Evolutionary conservation across 352 stramenopile genomes (phyloP), one percentile per base, ranked within the genome.

Genomic region (Globisporangium apiculatum): DNA sequence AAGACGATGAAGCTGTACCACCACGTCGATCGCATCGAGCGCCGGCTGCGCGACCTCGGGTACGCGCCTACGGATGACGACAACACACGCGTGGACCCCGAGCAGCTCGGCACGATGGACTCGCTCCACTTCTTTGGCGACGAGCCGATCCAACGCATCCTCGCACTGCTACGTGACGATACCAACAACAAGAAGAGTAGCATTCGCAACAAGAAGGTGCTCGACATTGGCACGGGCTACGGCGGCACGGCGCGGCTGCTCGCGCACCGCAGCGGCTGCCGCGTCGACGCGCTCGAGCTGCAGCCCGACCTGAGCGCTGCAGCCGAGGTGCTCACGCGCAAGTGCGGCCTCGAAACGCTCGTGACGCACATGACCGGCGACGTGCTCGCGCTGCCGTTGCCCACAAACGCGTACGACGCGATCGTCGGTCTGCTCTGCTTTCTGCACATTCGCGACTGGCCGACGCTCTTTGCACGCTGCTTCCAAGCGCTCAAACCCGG

Each of bases 201-300:
- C 46, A 15, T 15, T 10, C 0, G 10, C 7, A 15, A 18, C 15
- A 72, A 66, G 36, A 62, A 50, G 14, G 86, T 97, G 52, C 71
- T 97, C 49, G 89, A 97, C 64, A 83, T 97, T 45, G 91, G 89
- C 54, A 91, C 87, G 55, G 91, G 91, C 17, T 94, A 94, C 61
- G 91, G 91, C 58, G 85, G 87, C 55, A 95, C 87, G 5, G 90
- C 86, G 40, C 69, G 91, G 15, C 77, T 96, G 67, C 65, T 97
- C 31, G 88, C 87, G 24, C 65, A 77, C 42, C 74, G 76, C 56
- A 81, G 78, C 54, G 73, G 75, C 46, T 90, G 79, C 58, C 71
- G 66, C 8, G 73, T 89, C 10, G 66, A 87, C 51, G 86, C 79
- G 46, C 53, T 95, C n/a, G 86, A 95, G 58, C 65, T 95, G 31